Evolutionary conservation across 2,329 filamentous ascomycete genomes (phyloP).

Genomic region (Neofusicoccum umdonicola): DNA sequence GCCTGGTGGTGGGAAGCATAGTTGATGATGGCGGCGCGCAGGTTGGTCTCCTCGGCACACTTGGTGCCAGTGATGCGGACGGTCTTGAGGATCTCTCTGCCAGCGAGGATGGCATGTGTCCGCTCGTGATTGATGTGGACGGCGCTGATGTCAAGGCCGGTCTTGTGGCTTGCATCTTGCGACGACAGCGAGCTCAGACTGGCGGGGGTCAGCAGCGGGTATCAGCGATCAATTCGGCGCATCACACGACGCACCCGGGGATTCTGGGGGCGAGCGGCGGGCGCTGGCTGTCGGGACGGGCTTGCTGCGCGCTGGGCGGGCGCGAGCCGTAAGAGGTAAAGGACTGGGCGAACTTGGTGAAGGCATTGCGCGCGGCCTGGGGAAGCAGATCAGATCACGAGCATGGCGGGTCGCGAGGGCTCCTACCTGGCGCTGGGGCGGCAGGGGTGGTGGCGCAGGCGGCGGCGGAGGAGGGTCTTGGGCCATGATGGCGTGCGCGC

Average conservation of each 20-base stretch:
- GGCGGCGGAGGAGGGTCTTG: conserved; percentile 22
- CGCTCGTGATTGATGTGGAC: conserved; percentile 62
- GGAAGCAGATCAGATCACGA: background rate
- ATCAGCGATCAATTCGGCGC: background rate
- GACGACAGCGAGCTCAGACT: conserved; percentile 48
- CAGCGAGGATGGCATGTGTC: conserved; percentile 63
- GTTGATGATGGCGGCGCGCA: conserved; percentile 59
- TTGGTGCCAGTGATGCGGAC: conserved; percentile 57
- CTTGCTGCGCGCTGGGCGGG: conserved; percentile 51
- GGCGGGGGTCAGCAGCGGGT: conserved; percentile 13
- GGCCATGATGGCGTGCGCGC: conserved; percentile 21
- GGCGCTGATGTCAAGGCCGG: conserved; percentile 62
- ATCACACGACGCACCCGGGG: conserved; percentile 32
- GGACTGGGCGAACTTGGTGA: conserved; percentile 54
- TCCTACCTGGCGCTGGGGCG: conserved; percentile 26
- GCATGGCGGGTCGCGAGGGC: too few species aligned
- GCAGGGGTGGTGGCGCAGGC: conserved; percentile 36
- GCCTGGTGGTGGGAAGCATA: conserved; percentile 52
- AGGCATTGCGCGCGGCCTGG: conserved; percentile 30
- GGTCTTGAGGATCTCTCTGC: conserved; percentile 65
- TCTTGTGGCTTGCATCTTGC: conserved; percentile 60
- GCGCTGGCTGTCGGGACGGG: conserved; percentile 36
- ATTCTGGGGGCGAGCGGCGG: conserved; percentile 37
- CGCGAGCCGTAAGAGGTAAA: conserved; percentile 51
- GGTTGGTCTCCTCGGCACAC: conserved; percentile 62